Evolutionary conservation across 345 rosid genomes (phyloP).

Genomic region (Toxicodendron radicans): DNA sequence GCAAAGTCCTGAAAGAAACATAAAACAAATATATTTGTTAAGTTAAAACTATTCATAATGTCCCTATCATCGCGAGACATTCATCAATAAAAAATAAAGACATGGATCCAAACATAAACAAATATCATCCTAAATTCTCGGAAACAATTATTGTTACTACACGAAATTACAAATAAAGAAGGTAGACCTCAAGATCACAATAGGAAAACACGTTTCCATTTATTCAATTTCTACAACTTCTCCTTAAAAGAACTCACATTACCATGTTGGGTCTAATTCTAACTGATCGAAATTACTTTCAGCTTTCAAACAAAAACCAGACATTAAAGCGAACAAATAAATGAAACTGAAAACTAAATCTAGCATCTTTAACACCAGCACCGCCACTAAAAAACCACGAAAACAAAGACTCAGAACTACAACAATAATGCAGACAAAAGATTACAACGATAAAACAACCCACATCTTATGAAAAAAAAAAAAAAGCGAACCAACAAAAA

Average conservation of each 20-base stretch:
- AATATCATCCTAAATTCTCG: neutral
- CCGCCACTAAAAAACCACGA: neutral
- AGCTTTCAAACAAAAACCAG: neutral
- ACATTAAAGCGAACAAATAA: neutral
- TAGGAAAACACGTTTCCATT: neutral
- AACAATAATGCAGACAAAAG: neutral
- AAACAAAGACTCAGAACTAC: neutral
- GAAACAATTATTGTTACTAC: too few species aligned
- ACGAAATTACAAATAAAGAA: slow-evolving; percentile 6
- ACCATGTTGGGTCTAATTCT: neutral
- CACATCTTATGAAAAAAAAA: slow-evolving; percentile 4
- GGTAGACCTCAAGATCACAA: slow-evolving; percentile 14
- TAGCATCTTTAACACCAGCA: neutral
- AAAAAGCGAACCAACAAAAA: neutral
- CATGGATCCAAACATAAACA: neutral
- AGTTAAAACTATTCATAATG: neutral
- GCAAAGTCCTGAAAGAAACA: neutral
- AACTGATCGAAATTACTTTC: neutral
- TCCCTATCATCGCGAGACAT: too few species aligned
- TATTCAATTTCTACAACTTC: neutral
- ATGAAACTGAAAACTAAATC: neutral
- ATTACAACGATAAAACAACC: neutral
- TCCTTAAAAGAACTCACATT: neutral
- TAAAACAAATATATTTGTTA: neutral
- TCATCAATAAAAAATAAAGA: neutral